Evolutionary conservation across 352 stramenopile genomes (phyloP), one percentile per base, ranked within the genome.

Genomic region (Blastocystis sp.): DNA sequence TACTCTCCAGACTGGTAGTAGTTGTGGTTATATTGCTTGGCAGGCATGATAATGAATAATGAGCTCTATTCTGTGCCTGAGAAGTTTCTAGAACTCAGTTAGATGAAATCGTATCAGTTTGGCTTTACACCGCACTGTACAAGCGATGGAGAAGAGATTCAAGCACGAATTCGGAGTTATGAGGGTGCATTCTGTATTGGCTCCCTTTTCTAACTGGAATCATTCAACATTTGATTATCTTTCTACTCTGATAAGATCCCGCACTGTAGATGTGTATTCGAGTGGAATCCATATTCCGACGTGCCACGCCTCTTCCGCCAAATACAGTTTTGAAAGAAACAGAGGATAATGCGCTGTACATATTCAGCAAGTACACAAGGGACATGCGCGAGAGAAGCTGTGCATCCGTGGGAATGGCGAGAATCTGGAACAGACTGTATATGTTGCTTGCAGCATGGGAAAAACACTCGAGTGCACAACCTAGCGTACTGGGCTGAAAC

Each of bases 1-100:
- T 70, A 84, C 2, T 84, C 74, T 28, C 60, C 60, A 60, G 74
- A 84, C 69, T 84, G 74, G 53, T 84, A 84, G 52, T 69, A 84
- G 45, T 84, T 62, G 48, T 84, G 43, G 56, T 84, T 84, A 48
- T 84, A 84, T 14, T 52, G 52, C 34, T 84, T 84, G 1, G 14
- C 53, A n/a, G 60, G 56, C 74, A 84, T 84, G 19, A 19, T 23
- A 43, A 21, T 23, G 21, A 45, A 41, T 40, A 59, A 66, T 69
- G 52, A 41, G 53, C 3, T 21, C 23, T 41, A 53, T 40, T 23
- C 28, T 43, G 34, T 28, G 56, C 66, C 3, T n/a, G 66, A 65
- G 70, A 81, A 84, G 10, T 4, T 84, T 84, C 74, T 84, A 67
- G 74, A 84, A 84, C 14, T 56, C 48, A 56, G 48, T 56, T 56